Evolutionary conservation across 805 yeast species (phyloP).

Genomic region (Wickerhamomyces subpelliculosus): DNA sequence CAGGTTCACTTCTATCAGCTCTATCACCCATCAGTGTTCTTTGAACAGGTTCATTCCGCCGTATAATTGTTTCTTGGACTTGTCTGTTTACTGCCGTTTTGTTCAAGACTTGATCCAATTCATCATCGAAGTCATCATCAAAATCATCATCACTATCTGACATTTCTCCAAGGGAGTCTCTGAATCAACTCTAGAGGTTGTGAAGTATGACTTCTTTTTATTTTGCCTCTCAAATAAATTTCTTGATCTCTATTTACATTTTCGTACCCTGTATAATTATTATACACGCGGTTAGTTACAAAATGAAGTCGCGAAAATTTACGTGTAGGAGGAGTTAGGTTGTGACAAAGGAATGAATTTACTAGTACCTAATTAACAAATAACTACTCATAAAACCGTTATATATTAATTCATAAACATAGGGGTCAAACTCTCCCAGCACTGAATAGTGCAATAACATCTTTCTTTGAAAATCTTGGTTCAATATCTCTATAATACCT

Average conservation of each 20-base stretch:
- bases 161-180: background rate
- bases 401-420: background rate
- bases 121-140: slow-evolving; percentile 18
- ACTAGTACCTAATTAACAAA: too few species aligned
- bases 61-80: slow-evolving; percentile 23
- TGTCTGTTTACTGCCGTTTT: slow-evolving; percentile 25
- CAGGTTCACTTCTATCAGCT: slow-evolving; percentile 10
- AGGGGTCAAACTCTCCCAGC: slow-evolving; percentile 13
- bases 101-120: slow-evolving; percentile 15
- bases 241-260: background rate
- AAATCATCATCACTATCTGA: slow-evolving; percentile 29
- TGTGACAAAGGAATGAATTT: too few species aligned
- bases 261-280: too few species aligned
- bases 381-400: background rate
- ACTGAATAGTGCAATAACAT: slow-evolving; percentile 48
- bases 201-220: too few species aligned
- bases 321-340: too few species aligned
- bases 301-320: background rate
- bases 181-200: background rate
- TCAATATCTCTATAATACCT: slow-evolving; percentile 46
- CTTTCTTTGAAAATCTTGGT: slow-evolving; percentile 44
- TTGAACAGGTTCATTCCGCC: slow-evolving; percentile 27
- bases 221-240: background rate
- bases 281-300: background rate
- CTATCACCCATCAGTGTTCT: slow-evolving; percentile 26